Evolutionary conservation across 371 early-diverging fungal species (phyloP).

Genomic region (Batkoa obscura): DNA sequence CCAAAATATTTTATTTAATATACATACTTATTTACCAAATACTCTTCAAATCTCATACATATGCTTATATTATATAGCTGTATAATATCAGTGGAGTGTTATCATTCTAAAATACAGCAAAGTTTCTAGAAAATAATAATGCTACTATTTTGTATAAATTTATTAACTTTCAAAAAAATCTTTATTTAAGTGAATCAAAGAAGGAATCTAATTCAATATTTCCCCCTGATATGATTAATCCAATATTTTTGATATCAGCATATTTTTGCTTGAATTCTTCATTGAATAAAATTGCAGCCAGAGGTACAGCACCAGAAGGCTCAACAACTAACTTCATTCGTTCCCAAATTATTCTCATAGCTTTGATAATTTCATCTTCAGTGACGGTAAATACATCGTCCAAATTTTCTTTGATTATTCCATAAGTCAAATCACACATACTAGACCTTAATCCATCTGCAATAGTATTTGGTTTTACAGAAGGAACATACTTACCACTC

Average conservation of each 20-base stretch:
- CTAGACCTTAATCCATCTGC: constrained; percentile 91
- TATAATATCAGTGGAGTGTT: no score
- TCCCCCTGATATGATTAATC: neutral
- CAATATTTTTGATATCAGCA: neutral
- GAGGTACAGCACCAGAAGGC: constrained; percentile 12
- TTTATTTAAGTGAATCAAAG: neutral
- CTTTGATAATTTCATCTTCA: constrained; percentile 91
- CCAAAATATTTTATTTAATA: no score
- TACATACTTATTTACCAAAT: no score
- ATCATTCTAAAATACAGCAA: no score
- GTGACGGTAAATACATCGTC: constrained; percentile 72
- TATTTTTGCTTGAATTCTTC: neutral
- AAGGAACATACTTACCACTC: constrained; percentile 28
- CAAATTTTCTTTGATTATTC: constrained; percentile 35
- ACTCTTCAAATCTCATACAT: no score
- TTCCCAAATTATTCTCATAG: constrained; percentile 90
- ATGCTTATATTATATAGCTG: no score
- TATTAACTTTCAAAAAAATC: no score
- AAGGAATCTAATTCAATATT: neutral
- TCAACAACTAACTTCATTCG: constrained; percentile 10
- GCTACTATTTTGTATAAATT: no score
- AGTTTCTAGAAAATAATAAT: no score
- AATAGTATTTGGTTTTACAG: constrained; percentile 76
- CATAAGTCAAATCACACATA: constrained; percentile 73
- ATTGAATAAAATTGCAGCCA: neutral